A percentile compares a stretch with the other conserved stretches of the same genome.
phyloP scores from a whole-genome alignment of 495 filamentous ascomycete species.

The Xylaria scruposa region DNA sequence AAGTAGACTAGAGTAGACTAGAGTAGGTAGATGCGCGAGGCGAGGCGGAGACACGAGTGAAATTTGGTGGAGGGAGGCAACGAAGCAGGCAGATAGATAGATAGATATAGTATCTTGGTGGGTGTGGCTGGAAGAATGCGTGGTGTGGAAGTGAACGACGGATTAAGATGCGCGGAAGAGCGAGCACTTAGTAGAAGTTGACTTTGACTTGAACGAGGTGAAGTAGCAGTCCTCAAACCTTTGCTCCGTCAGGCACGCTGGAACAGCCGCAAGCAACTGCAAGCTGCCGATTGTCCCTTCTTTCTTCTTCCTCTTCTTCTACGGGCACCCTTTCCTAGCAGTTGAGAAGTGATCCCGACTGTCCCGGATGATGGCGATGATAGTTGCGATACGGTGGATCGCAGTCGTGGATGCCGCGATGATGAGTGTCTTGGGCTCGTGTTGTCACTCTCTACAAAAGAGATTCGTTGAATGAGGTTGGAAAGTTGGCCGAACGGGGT shows the following conservation, averaged over 20 bases:
- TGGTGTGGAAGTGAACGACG: background rate
- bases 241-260: constrained; percentile 35
- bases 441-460: constrained; percentile 4
- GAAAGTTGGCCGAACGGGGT: constrained; percentile 20
- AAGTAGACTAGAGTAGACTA: background rate
- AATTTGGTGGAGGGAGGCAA: constrained; percentile 25
- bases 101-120: constrained; percentile 1
- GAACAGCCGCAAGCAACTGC: constrained; percentile 30
- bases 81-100: constrained; percentile 1
- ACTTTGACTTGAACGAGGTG: constrained; percentile 34
- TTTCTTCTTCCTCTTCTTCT: constrained; percentile 30
- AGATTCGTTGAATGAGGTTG: constrained; percentile 25
- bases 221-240: constrained; percentile 42
- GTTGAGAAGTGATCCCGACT: background rate
- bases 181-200: constrained; percentile 32
- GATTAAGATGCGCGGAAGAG: constrained; percentile 27
- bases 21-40: constrained; percentile 28
- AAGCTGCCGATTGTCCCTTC: constrained; percentile 33
- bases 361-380: constrained; percentile 9
- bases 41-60: constrained; percentile 33
- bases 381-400: constrained; percentile 9
- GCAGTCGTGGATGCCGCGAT: constrained; percentile 6
- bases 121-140: constrained; percentile 27
- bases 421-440: constrained; percentile 6
- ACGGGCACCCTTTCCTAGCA: constrained; percentile 20